Conservation (phyloP, 2,329 filamentous ascomycete species). For the Metarhizium robertsii region DNA sequence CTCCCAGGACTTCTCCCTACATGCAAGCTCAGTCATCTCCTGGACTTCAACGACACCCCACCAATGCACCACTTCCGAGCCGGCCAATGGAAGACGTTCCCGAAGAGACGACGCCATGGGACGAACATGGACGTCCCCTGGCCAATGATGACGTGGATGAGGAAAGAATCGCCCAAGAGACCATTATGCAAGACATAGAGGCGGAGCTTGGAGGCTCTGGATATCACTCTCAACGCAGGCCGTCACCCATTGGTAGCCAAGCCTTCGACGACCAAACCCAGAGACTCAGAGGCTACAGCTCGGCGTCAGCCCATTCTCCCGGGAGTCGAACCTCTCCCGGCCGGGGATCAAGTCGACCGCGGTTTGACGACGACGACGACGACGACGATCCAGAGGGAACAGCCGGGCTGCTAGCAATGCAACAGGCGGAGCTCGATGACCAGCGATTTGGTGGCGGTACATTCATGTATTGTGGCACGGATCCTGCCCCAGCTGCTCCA, state of each 20-base stretch:
- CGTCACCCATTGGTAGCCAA: conserved; percentile 35
- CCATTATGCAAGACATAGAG: conserved; percentile 49
- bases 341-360: conserved; percentile 1
- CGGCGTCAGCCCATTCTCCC: conserved; percentile 35
- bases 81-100: conserved; percentile 36
- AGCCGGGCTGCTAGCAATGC: conserved; percentile 75
- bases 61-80: conserved; percentile 49
- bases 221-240: conserved; percentile 23
- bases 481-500: neutral
- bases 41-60: conserved; percentile 47
- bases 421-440: conserved; percentile 72
- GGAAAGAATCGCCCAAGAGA: conserved; percentile 38
- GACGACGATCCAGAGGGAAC: conserved; percentile 85
- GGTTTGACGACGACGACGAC: conserved; percentile 41
- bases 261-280: conserved; percentile 37
- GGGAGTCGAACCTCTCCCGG: conserved; percentile 11
- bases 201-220: conserved; percentile 35
- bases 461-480: conserved; percentile 17
- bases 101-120: conserved; percentile 33
- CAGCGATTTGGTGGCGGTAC: conserved; percentile 32
- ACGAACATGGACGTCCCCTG: conserved; percentile 22
- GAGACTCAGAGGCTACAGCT: conserved; percentile 39
- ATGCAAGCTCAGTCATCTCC: conserved; percentile 31
- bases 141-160: conserved; percentile 21
- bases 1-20: conserved; percentile 36